Percentiles rank a stretch among this genome's conserved stretches.
These are phyloP conservation scores for Tieghemostelium lacteum DNA, from an alignment of 78 protist species.

Conservation along the genomic window DNA sequence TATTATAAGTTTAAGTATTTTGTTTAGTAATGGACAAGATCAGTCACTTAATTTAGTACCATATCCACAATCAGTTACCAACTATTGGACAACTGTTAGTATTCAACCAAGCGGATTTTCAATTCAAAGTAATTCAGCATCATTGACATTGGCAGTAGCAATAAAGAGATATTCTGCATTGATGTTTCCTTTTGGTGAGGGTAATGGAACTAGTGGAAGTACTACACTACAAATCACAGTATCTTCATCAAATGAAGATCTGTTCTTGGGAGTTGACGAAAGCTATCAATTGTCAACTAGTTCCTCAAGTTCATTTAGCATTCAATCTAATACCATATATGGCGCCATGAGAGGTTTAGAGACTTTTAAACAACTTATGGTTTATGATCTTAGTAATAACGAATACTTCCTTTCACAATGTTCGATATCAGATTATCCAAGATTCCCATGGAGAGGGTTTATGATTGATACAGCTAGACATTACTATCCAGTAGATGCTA, in stretches of 20 bases:
- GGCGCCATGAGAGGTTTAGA: slow-evolving; percentile 64
- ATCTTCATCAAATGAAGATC: slow-evolving; percentile 1
- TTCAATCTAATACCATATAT: slow-evolving; percentile 47
- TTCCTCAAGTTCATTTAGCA: neutral
- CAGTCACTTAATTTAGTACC: slow-evolving; percentile 4
- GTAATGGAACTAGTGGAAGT: neutral
- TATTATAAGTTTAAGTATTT: neutral
- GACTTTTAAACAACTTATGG: slow-evolving; percentile 34
- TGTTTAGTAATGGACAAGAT: neutral
- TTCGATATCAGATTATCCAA: slow-evolving; percentile 87
- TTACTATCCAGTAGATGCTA: slow-evolving; percentile 71
- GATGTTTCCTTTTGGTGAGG: slow-evolving; percentile 28
- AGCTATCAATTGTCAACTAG: neutral
- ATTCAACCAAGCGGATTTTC: neutral
- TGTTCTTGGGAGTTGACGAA: slow-evolving; percentile 29
- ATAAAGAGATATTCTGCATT: slow-evolving; percentile 26
- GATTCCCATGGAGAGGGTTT: slow-evolving; percentile 92
- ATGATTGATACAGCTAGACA: slow-evolving; percentile 95
- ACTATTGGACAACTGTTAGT: neutral
- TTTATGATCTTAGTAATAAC: neutral
- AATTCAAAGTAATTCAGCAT: neutral
- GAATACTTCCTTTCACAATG: neutral
- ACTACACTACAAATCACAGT: neutral
- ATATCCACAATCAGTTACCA: neutral
- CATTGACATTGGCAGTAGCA: slow-evolving; percentile 5